Base-by-base conservation (phyloP, 306 rosid species). In the Ammopiptanthus mongolicus region DNA sequence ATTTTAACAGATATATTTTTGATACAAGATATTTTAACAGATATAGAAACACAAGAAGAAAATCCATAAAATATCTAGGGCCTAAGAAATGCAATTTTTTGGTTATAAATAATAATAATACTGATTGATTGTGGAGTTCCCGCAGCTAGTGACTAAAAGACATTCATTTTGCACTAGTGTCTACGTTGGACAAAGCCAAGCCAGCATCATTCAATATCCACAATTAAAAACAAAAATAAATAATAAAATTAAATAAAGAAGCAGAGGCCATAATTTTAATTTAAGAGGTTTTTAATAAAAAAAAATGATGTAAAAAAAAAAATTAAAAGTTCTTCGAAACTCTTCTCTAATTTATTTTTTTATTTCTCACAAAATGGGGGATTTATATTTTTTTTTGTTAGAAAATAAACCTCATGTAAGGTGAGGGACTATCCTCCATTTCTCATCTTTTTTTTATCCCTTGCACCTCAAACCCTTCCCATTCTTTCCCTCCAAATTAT, bases 181-280 rank as follows among this genome's bases (percentile, higher is more conserved):
- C 63, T 19, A 64, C 29, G 33, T 72, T 64, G 37, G 71, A 69
- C 31, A 77, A 60, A 48, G 71, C 71, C 70, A 57, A 5, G 25
- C 22, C 63, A 68, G 33, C 64, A 14, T 19, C 17, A 31, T 63
- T 13, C 14, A 14, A 14, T 72, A 42, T 51, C 42, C 21, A 52
- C 46, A 63, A 18, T 51, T 60, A 28, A 31, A 67, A 33, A 22
- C 50, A 37, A 48, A 50, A 15, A 78, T 8, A 22, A 61, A 37
- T 5, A 29, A 3, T 41, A 44, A 56, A 34, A 33, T 4, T 46
- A 13, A n/a, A 51, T 5, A 48, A 75, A 68, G 6, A 61, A 62
- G 62, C 34, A 69, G 13, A 69, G 9, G 81, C 37, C 47, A 53
- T 36, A 4, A n/a, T 33, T 33, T 4, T 4, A 29, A 4, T 2